Evolutionary conservation across 2,329 filamentous ascomycete genomes (phyloP), one percentile per base, ranked within the genome.

Genomic region (Bisporella sp.): DNA sequence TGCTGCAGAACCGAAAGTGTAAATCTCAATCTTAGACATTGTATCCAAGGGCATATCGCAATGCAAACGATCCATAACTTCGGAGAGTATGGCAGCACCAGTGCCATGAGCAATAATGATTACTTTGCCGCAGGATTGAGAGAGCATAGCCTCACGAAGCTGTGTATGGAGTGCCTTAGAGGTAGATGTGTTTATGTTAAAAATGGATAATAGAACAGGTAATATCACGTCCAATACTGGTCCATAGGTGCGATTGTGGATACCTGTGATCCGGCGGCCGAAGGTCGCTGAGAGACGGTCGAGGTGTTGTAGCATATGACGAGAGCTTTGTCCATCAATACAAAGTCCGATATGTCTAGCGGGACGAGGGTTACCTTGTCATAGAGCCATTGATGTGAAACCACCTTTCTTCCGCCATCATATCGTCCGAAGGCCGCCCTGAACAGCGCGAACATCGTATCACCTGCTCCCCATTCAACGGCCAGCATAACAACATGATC

Each of bases 51-150:
- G 77, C 21, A 87, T 66, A 59, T 89, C 85, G 52, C 83, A 79
- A 4, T 89, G 72, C 2, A 90, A 72, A 81, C 85, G 86, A 67
- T 91, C 87, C 3, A 90, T 67, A 4, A 87, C 79, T 42, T 89
- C 68, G 4, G 83, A 77, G 2, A 82, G 81, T 57, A 87, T 79
- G 47, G 90, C 85, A n/a, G 78, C 85, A 4, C 87, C 87, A 63
- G 90, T 87, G 1, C 82, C 87, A 65, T 91, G 87, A 33, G 85
- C 70, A 49, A 91, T 77, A 48, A 91, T 74, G 30, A 91, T 71
- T 2, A 90, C 78, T 62, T 87, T 89, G 40, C 77, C 75, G 54
- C 82, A 79, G 21, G 71, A 64, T 0, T 77, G 75, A 53, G 84
- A 73, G 54, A 84, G 76, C 6, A 90, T 71, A 39, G 77, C 74